Conservation (phyloP, 306 rosid genomes). For the Vicia villosa region DNA sequence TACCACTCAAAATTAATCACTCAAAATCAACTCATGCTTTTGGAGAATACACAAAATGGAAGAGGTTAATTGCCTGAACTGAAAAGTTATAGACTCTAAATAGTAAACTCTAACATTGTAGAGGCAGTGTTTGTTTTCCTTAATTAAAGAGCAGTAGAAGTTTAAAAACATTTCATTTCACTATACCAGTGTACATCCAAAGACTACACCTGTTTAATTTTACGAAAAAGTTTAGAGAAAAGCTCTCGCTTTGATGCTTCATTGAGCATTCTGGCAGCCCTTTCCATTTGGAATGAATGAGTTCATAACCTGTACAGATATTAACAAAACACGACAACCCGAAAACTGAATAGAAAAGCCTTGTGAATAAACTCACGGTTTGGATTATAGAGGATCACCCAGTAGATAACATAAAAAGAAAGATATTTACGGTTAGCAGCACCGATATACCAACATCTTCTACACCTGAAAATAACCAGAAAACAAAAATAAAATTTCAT, state of each 20-base stretch:
- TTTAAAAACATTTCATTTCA: slow-evolving; percentile 28
- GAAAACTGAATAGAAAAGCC: too few relatives aligned
- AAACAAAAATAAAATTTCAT: too few relatives aligned
- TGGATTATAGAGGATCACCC: too few relatives aligned
- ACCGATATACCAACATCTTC: too few relatives aligned
- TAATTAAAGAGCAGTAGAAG: slow-evolving; percentile 19
- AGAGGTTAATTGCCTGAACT: slow-evolving; percentile 20
- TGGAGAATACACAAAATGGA: slow-evolving; percentile 21
- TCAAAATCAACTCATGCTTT: slow-evolving; percentile 11
- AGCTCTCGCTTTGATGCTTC: slow-evolving; percentile 90
- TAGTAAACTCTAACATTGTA: neutral
- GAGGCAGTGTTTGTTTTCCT: slow-evolving; percentile 24
- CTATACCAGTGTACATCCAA: slow-evolving; percentile 87
- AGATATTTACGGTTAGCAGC: too few relatives aligned
- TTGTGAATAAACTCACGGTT: too few relatives aligned
- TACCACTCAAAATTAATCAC: slow-evolving; percentile 15
- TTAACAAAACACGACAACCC: too few relatives aligned
- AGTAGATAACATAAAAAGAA: too few relatives aligned
- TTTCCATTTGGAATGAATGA: slow-evolving; percentile 88
- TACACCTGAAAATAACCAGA: too few relatives aligned
- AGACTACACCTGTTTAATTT: slow-evolving; percentile 80
- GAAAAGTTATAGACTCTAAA: slow-evolving; percentile 23
- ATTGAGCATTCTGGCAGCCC: slow-evolving; percentile 87
- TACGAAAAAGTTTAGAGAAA: slow-evolving; percentile 84
- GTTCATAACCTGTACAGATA: too few relatives aligned